Evolutionary conservation across 371 early-diverging fungal species (phyloP).

Genomic region (Apophysomyces sp.): DNA sequence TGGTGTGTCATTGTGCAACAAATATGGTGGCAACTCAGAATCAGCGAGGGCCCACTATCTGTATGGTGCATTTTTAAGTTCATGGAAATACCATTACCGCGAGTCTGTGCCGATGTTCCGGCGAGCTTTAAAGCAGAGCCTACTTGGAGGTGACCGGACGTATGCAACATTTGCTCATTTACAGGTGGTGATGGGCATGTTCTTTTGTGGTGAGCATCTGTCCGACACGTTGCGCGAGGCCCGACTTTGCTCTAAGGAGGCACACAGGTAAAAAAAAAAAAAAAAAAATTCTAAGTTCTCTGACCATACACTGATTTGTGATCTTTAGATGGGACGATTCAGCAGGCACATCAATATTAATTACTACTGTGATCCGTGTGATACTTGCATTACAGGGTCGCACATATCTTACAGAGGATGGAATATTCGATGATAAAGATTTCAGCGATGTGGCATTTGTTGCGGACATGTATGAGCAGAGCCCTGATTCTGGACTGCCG

Average conservation of each 20-base stretch:
- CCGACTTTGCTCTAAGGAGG: conserved; percentile 33
- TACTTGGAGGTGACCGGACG: conserved; percentile 41
- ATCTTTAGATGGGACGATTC: conserved; percentile 20
- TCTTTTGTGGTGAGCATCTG: conserved; percentile 33
- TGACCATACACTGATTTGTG: neutral
- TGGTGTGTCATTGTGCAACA: conserved; percentile 37
- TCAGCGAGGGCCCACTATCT: conserved; percentile 34
- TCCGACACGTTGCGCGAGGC: conserved; percentile 38
- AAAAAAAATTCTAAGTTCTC: too few species aligned
- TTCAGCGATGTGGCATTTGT: conserved; percentile 33
- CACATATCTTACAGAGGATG: conserved; percentile 24
- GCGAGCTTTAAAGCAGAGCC: conserved; percentile 37
- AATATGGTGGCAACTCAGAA: conserved; percentile 43
- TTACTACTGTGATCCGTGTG: conserved; percentile 30
- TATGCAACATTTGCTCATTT: conserved; percentile 44
- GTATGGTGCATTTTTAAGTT: conserved; percentile 35
- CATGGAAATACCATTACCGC: conserved; percentile 43
- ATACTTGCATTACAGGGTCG: conserved; percentile 46
- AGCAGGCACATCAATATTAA: conserved; percentile 23
- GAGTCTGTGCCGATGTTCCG: conserved; percentile 34
- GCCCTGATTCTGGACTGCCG: conserved; percentile 13
- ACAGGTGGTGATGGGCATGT: conserved; percentile 30
- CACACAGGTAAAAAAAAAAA: neutral
- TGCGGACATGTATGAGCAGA: conserved; percentile 15
- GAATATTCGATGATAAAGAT: conserved; percentile 37